phyloP scores from a whole-genome alignment of 2,329 filamentous ascomycete genomes.

The Trichoderma atrobrunneum region DNA sequence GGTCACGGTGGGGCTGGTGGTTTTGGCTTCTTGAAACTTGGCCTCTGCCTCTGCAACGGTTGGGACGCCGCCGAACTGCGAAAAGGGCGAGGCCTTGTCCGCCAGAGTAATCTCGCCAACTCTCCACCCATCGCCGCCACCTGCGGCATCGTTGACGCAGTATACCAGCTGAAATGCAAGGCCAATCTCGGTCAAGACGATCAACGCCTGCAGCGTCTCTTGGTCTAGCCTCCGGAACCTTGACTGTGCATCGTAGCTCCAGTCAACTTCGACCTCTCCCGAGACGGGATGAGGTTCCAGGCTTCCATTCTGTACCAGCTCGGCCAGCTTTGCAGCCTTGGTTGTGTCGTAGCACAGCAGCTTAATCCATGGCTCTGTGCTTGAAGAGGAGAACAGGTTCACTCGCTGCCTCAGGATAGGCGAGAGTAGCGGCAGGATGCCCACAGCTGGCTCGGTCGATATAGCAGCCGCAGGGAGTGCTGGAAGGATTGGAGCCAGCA shows the following conservation, averaged over 20 bases:
- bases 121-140: conserved; percentile 64
- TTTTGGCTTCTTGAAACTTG: conserved; percentile 41
- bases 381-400: conserved; percentile 59
- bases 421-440: conserved; percentile 58
- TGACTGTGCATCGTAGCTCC: conserved; percentile 60
- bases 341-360: conserved; percentile 67
- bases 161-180: conserved; percentile 67
- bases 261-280: conserved; percentile 74
- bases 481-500: conserved; percentile 57
- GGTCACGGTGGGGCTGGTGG: conserved; percentile 24
- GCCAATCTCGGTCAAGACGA: conserved; percentile 59
- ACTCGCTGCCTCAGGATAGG: conserved; percentile 66
- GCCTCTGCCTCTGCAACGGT: conserved; percentile 61
- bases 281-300: conserved; percentile 79
- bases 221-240: conserved; percentile 68
- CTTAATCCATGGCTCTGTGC: conserved; percentile 67
- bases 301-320: conserved; percentile 58
- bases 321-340: conserved; percentile 55
- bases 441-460: conserved; percentile 55
- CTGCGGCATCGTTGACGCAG: conserved; percentile 63
- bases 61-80: conserved; percentile 48
- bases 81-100: conserved; percentile 57
- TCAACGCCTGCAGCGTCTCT: conserved; percentile 70
- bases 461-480: conserved; percentile 58
- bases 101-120: conserved; percentile 65